phyloP scores from a whole-genome alignment of 2,329 filamentous ascomycete species.

The Ophiocordyceps camponoti-floridani region DNA sequence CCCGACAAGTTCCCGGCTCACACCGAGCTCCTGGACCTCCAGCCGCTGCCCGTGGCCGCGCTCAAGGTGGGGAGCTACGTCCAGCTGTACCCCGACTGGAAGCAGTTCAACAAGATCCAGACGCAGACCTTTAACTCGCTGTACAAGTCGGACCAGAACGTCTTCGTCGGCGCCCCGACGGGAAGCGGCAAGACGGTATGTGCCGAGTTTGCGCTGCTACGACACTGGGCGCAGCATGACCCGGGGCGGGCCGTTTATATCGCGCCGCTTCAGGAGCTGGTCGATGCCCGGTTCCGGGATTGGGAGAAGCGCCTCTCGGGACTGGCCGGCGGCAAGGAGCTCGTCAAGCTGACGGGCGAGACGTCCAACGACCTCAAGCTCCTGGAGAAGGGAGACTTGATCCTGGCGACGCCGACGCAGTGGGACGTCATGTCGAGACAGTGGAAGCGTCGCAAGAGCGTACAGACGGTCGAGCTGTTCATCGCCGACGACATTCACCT shows the following conservation, averaged over 20 bases:
- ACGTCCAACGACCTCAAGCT: slow-evolving; percentile 80
- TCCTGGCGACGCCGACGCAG: slow-evolving; percentile 81
- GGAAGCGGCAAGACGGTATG: slow-evolving; percentile 95
- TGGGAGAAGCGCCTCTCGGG: slow-evolving; percentile 65
- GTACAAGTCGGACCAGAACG: slow-evolving; percentile 80
- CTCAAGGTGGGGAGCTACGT: slow-evolving; percentile 74
- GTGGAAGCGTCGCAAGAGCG: slow-evolving; percentile 92
- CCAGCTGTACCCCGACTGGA: slow-evolving; percentile 65
- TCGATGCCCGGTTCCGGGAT: slow-evolving; percentile 65
- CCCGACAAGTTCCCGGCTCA: slow-evolving; percentile 93
- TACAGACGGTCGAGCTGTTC: slow-evolving; percentile 77
- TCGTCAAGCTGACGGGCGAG: slow-evolving; percentile 88
- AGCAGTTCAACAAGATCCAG: slow-evolving; percentile 91
- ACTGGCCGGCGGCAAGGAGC: slow-evolving; percentile 66
- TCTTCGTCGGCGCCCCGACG: slow-evolving; percentile 81
- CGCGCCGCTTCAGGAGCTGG: slow-evolving; percentile 83
- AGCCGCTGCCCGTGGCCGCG: slow-evolving; percentile 75
- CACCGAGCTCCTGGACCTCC: slow-evolving; percentile 79
- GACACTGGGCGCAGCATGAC: slow-evolving; percentile 51
- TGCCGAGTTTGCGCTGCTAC: slow-evolving; percentile 80
- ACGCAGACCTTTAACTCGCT: slow-evolving; percentile 93
- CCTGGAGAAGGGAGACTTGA: slow-evolving; percentile 70
- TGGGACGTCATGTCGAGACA: slow-evolving; percentile 94
- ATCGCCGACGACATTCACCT: slow-evolving; percentile 93
- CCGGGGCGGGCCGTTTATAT: slow-evolving; percentile 75